Evolutionary conservation across 1,139 yeast species (phyloP), one percentile per base, ranked within the genome.

Genomic region (Candida albicans): DNA sequence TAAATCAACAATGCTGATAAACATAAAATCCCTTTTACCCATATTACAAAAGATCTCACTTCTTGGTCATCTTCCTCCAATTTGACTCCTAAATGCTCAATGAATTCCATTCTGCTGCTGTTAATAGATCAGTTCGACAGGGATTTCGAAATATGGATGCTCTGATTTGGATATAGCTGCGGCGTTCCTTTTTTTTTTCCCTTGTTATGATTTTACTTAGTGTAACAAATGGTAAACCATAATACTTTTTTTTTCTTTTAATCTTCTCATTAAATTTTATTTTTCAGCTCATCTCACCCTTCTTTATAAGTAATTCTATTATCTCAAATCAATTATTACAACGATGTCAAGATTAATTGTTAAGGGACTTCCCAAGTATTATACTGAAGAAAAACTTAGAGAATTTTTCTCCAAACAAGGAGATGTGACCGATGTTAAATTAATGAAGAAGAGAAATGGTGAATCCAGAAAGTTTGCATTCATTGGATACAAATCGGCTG

Each of bases 381-480:
- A 82, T 49, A 81, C 84, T 1, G 98, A 93, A 59, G 90, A 81
- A 2, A 82, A 86, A 52, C 69, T 93, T 48, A 74, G 75, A 49
- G 78, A 77, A 25, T 93, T 85, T 60, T 93, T 93, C 60, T 62
- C 75, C 30, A 72, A 79, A 51, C 72, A 82, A 52, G 81, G 81
- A 40, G 69, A 73, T 49, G 88, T 90, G 26, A 88, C 98, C 1
- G 99, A 93, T 73, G 93, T 88, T 37, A 89, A 87, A 62, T 72
- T 93, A 39, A 79, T 90, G 79, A 84, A 79, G 54, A 86, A 84
- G 51, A 76, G 84, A 54, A 81, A 80, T 53, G 99, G 99, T 29
- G 87, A 85, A 57, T 87, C 96, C 11, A 80, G 99, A 64, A 74
- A 95, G 53, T 95, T 95, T 72, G 98, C 96, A 11, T 93, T 93